Percentiles rank a stretch among this genome's conserved stretches.
Conservation (phyloP, 768 basidiomycete species). For the Boletus pseudo-olivaceus region DNA sequence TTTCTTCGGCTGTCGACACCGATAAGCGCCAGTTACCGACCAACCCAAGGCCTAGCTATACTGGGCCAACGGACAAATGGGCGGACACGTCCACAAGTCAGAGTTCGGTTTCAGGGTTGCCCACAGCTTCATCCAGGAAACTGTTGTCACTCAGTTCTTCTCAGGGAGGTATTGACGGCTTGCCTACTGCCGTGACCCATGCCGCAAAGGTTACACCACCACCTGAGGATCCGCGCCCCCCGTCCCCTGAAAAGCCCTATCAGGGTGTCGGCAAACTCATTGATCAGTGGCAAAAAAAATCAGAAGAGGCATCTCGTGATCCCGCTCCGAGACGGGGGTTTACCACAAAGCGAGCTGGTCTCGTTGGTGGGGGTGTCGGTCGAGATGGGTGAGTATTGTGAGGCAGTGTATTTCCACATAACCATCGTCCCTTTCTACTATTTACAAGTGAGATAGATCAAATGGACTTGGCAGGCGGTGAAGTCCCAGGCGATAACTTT, state of each 20-base stretch:
- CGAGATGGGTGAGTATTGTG: constrained; percentile 20
- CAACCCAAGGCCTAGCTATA: constrained; percentile 11
- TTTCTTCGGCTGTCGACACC: constrained; percentile 7
- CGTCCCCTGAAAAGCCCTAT: constrained; percentile 75
- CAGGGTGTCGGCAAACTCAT: constrained; percentile 83
- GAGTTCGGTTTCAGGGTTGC: constrained; percentile 22
- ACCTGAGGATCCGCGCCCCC: constrained; percentile 38
- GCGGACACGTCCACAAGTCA: constrained; percentile 12
- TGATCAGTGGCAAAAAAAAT: constrained; percentile 85
- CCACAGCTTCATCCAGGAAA: constrained; percentile 20
- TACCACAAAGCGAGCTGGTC: constrained; percentile 40
- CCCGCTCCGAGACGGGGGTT: constrained; percentile 37
- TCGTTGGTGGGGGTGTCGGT: constrained; percentile 19
- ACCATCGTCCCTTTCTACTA: constrained; percentile 1
- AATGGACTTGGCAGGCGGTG: not conserved
- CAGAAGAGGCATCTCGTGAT: constrained; percentile 47
- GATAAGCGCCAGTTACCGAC: constrained; percentile 20
- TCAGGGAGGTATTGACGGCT: constrained; percentile 24
- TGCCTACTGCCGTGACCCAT: constrained; percentile 14
- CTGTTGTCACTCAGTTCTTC: constrained; percentile 11
- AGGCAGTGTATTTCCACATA: constrained; percentile 9
- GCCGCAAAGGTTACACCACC: constrained; percentile 10
- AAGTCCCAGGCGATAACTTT: not conserved
- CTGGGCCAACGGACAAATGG: constrained; percentile 18
- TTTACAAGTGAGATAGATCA: constrained; percentile 8